A percentile compares a stretch with the other conserved stretches of the same genome.
These are phyloP conservation scores for Hortaea sp. DNA, from an alignment of 2,329 filamentous ascomycete species.

Conservation along the genomic window DNA sequence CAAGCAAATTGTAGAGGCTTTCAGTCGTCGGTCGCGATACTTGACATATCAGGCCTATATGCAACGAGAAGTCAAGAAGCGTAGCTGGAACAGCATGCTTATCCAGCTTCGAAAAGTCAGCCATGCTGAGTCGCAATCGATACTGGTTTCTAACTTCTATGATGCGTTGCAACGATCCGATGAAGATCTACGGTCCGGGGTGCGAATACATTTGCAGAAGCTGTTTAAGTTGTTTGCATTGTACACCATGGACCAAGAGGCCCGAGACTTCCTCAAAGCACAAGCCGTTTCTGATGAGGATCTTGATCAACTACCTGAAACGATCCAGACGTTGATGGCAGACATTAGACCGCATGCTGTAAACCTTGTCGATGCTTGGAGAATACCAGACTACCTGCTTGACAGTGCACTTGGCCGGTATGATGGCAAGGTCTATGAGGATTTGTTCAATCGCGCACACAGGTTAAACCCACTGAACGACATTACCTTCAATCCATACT, in stretches of 20 bases:
- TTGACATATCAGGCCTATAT: constrained; percentile 35
- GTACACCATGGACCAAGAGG: constrained; percentile 36
- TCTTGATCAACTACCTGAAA: constrained; percentile 31
- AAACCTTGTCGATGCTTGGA: constrained; percentile 43
- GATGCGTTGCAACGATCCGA: constrained; percentile 24
- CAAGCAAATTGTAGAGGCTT: constrained; percentile 33
- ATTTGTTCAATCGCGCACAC: constrained; percentile 43
- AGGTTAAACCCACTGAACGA: constrained; percentile 41
- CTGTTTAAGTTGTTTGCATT: constrained; percentile 41
- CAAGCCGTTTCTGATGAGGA: constrained; percentile 32
- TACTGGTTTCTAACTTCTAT: constrained; percentile 40
- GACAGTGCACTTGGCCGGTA: constrained; percentile 42
- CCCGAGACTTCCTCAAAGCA: constrained; percentile 37
- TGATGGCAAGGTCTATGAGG: constrained; percentile 46
- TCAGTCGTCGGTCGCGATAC: constrained; percentile 36
- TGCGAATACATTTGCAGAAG: constrained; percentile 27
- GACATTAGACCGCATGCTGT: constrained; percentile 42
- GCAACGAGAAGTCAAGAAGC: constrained; percentile 35
- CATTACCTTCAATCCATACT: constrained; percentile 42
- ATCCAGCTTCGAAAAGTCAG: constrained; percentile 33
- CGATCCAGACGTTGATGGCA: constrained; percentile 38
- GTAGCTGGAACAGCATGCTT: constrained; percentile 38
- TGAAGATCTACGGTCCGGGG: constrained; percentile 16
- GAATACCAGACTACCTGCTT: constrained; percentile 42
- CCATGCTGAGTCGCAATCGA: constrained; percentile 39